A percentile compares a stretch with the other conserved stretches of the same genome.
Evolutionary conservation across 1,139 yeast species (phyloP).

Genomic region (Meyerozyma guilliermondii): DNA sequence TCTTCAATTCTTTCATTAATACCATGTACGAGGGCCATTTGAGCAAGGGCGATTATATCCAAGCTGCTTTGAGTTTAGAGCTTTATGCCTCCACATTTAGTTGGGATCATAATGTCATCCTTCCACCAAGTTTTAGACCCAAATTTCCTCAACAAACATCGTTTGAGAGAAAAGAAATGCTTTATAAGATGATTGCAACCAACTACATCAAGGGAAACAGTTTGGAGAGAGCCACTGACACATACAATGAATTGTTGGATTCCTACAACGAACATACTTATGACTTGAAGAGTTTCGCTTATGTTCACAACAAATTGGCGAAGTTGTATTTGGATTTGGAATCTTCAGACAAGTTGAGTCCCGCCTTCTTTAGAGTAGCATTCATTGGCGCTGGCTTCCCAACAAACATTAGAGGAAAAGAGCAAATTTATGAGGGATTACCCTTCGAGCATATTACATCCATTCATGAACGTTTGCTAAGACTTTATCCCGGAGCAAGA

Average conservation of each 20-base stretch:
- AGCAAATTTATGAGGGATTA: constrained; percentile 78
- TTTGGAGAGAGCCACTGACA: constrained; percentile 71
- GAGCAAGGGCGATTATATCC: constrained; percentile 59
- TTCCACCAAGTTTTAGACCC: constrained; percentile 61
- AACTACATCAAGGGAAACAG: constrained; percentile 70
- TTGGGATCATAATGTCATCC: constrained; percentile 62
- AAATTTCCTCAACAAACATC: constrained; percentile 74
- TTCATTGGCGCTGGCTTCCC: constrained; percentile 89
- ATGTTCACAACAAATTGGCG: constrained; percentile 66
- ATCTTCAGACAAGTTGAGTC: constrained; percentile 65
- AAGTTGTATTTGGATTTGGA: constrained; percentile 66
- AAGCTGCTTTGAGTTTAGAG: constrained; percentile 80
- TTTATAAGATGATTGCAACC: constrained; percentile 67
- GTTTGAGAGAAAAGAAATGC: constrained; percentile 74
- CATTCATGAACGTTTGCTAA: constrained; percentile 70
- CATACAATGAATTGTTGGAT: constrained; percentile 71
- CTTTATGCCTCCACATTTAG: constrained; percentile 70
- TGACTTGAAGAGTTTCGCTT: constrained; percentile 73
- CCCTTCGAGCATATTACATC: constrained; percentile 87
- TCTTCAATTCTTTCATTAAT: constrained; percentile 72
- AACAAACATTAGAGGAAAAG: constrained; percentile 64
- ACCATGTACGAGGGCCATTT: constrained; percentile 68
- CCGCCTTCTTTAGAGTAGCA: constrained; percentile 76
- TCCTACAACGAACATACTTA: constrained; percentile 72
- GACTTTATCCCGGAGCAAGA: constrained; percentile 79